phyloP scores from a whole-genome alignment of 768 basidiomycete genomes.

The Termitomyces sp. region DNA sequence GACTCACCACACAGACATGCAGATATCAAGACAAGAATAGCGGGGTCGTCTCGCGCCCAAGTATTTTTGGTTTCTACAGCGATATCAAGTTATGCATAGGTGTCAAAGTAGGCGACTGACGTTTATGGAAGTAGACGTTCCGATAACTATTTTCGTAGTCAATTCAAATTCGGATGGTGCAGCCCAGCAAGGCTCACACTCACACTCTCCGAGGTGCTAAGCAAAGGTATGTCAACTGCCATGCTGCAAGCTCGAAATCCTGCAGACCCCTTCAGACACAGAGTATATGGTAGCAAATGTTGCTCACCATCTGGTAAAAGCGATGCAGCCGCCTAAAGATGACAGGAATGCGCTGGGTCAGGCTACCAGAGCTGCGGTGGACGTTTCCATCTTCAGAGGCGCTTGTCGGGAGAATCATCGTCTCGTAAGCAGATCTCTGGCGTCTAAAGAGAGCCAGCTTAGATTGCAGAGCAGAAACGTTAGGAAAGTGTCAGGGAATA shows the following conservation, averaged over 20 bases:
- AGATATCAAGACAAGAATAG: conserved; percentile 83
- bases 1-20: conserved; percentile 70
- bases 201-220: conserved; percentile 91
- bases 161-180: conserved; percentile 4
- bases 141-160: conserved; percentile 59
- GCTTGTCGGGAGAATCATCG: conserved; percentile 37
- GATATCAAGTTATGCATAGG: neutral
- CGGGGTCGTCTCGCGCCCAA: conserved; percentile 97
- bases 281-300: neutral
- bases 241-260: conserved; percentile 97
- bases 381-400: conserved; percentile 37
- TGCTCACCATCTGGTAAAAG: conserved; percentile 81
- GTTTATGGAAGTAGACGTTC: conserved; percentile 97
- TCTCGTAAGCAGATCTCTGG: conserved; percentile 26
- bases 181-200: conserved; percentile 22
- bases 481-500: neutral
- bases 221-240: conserved; percentile 94
- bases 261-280: conserved; percentile 25
- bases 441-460: conserved; percentile 38
- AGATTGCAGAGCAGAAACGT: conserved; percentile 5
- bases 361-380: conserved; percentile 28
- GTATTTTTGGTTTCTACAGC: conserved; percentile 91
- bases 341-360: conserved; percentile 63
- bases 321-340: conserved; percentile 78
- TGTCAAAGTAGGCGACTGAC: conserved; percentile 39